Evolutionary conservation across 768 basidiomycete species (phyloP).

Genomic region (Mycena galericulata): DNA sequence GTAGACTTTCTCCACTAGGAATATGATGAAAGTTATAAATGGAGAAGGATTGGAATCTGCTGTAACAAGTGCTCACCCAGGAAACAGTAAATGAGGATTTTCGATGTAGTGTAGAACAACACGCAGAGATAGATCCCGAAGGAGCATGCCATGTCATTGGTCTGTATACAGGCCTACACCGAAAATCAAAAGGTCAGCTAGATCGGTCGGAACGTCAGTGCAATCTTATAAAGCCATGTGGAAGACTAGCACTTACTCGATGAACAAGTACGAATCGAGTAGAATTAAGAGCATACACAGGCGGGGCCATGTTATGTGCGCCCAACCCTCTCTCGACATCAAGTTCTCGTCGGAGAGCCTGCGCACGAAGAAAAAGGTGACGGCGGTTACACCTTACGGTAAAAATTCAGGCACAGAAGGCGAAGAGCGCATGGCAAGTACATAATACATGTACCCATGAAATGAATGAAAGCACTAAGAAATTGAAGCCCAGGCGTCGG

Average conservation of each 20-base stretch:
- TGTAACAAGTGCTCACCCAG: conserved; percentile 46
- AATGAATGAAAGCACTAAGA: neutral
- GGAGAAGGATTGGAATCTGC: conserved; percentile 1
- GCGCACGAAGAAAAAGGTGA: conserved; percentile 16
- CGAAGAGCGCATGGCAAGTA: neutral
- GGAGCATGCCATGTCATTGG: conserved; percentile 49
- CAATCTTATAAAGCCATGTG: neutral
- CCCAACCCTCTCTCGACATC: conserved; percentile 7
- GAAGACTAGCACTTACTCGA: too few relatives aligned
- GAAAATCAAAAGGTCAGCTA: conserved; percentile 57
- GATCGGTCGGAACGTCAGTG: neutral
- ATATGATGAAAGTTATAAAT: too few relatives aligned
- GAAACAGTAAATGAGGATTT: conserved; percentile 61
- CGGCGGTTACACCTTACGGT: conserved; percentile 13
- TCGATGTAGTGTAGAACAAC: conserved; percentile 53
- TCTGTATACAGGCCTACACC: conserved; percentile 58
- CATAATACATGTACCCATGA: neutral
- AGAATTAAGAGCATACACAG: conserved; percentile 23
- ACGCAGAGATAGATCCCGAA: conserved; percentile 59
- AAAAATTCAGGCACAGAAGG: too few relatives aligned
- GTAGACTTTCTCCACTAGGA: conserved; percentile 57
- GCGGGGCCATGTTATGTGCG: conserved; percentile 18
- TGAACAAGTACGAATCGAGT: conserved; percentile 28
- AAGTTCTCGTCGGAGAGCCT: conserved; percentile 8
- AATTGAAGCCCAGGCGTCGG: neutral